Conservation (phyloP, 305 asterid genomes). For the Nicotiana rustica region DNA sequence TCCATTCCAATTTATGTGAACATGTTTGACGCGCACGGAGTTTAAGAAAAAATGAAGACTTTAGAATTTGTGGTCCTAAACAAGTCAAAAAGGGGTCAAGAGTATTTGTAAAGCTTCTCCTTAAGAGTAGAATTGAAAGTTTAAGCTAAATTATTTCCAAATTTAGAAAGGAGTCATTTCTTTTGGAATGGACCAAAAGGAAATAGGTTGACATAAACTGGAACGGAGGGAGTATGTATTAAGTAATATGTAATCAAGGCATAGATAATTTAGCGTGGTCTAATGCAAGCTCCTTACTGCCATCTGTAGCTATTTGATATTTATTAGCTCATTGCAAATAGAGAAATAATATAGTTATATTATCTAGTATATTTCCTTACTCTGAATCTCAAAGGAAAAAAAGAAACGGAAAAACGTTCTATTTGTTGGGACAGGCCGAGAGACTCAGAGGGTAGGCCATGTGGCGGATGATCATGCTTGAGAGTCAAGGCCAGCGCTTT, state of each 20-base stretch:
- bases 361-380: background rate
- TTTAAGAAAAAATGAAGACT: too few relatives aligned
- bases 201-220: too few relatives aligned
- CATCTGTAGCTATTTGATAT: background rate
- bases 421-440: background rate
- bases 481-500: background rate
- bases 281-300: constrained; percentile 3
- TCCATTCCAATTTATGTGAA: too few relatives aligned
- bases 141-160: too few relatives aligned
- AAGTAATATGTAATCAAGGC: background rate
- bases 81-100: too few relatives aligned
- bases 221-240: too few relatives aligned
- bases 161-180: too few relatives aligned
- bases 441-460: background rate
- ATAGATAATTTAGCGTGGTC: background rate
- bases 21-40: too few relatives aligned
- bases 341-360: background rate
- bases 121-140: too few relatives aligned
- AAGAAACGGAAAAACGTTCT: background rate
- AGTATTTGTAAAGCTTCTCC: too few relatives aligned
- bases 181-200: too few relatives aligned
- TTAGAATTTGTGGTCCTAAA: too few relatives aligned
- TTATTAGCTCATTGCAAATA: background rate
- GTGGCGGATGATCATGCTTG: background rate
- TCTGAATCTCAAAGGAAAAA: background rate